Evolutionary conservation across 1,139 yeast species (phyloP), one percentile per base, ranked within the genome.

Genomic region (Nakaseomyces kungkrabaensis): DNA sequence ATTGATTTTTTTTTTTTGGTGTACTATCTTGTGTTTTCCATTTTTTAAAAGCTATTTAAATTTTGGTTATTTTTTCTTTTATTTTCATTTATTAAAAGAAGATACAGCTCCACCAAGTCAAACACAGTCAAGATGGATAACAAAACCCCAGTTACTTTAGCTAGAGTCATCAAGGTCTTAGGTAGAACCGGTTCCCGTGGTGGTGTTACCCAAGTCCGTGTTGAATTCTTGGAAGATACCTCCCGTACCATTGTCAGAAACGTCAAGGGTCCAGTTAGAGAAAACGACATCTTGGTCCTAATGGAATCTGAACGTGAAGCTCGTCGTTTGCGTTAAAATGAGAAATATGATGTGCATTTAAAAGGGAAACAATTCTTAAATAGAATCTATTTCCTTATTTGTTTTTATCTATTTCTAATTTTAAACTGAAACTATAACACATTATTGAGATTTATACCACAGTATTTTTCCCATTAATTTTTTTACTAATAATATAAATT

Each of bases 301-400:
- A 92, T 92, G 96, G 97, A 92, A 81, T 92, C 97, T 68, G 97
- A 92, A 82, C 92, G 97, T 84, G 97, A 92, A 82, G 98, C 97
- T 59, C 70, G 75, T 66, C 76, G 81, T 72, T 71, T 76, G 68
- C 77, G 81, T 74, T 76, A 75, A 72, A 54, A 25, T 10, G 29
- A 9, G 38, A 45, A 45, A 41, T 38, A 38, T 17, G 22, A 5
- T 38, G 11, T 33, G 42, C 31, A 38, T 24, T 38, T 25, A 38
- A 3, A 4, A 5, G n/a, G 42, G 31, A 37, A 11, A 4, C 24
- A 17, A 17, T 11, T 17, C 10, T 25, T 6, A 4, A 37, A 6
- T 22, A 5, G 40, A 13, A 5, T 17, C 3, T 22, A 17, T 38
- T 8, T 31, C 27, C 5, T 5, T n/a, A 24, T 38, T 8, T 38